A percentile compares a stretch with the other conserved stretches of the same genome.
These are phyloP conservation scores for Helianthus annuus DNA, from an alignment of 129 eudicot species.

Conservation along the genomic window DNA sequence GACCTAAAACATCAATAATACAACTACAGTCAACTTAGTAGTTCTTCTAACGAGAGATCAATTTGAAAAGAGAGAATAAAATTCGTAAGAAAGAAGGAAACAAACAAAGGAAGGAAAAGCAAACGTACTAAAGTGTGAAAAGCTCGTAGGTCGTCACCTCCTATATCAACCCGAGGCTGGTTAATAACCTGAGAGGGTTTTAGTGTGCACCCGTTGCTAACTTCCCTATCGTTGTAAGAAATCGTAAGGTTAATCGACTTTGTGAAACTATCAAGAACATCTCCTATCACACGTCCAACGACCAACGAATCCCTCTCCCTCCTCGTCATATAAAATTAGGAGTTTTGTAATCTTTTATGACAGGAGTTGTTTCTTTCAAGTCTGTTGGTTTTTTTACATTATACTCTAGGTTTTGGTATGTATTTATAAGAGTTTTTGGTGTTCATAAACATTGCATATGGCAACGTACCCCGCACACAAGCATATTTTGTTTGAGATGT, in stretches of 20 bases:
- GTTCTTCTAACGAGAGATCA: too few relatives aligned
- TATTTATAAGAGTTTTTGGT: conserved; percentile 31
- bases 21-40: not conserved
- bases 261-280: conserved; percentile 56
- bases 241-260: conserved; percentile 48
- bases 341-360: not conserved
- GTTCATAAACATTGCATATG: conserved; percentile 17
- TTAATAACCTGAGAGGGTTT: conserved; percentile 70
- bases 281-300: conserved; percentile 66
- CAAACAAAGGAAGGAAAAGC: not conserved
- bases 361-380: not conserved
- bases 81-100: not conserved
- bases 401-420: conserved; percentile 16
- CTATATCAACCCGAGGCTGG: conserved; percentile 75
- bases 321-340: conserved; percentile 31
- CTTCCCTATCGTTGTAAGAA: conserved; percentile 36
- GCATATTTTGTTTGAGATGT: conserved; percentile 28
- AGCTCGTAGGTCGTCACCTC: conserved; percentile 70
- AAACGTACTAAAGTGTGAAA: conserved; percentile 66
- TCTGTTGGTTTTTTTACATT: not conserved
- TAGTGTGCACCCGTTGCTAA: conserved; percentile 59
- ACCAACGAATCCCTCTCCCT: conserved; percentile 61
- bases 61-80: not conserved
- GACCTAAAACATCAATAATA: conserved; percentile 39
- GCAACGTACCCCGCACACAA: conserved; percentile 10